Evolutionary conservation across 345 rosid genomes (phyloP).

Genomic region (Eucalyptus globulus): DNA sequence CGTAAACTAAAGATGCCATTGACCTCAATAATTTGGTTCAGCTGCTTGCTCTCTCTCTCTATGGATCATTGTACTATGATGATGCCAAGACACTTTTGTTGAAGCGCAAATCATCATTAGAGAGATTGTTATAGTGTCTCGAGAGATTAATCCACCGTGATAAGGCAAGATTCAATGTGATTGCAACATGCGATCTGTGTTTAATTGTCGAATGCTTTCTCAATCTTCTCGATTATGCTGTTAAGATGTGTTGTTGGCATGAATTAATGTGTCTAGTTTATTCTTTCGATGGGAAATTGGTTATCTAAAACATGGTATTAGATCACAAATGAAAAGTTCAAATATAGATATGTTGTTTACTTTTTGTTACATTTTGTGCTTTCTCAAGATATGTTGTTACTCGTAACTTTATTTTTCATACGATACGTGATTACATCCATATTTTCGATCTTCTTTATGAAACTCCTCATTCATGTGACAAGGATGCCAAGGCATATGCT

Average conservation of each 20-base stretch:
- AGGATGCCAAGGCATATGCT: not conserved
- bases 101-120: too few relatives aligned
- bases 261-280: not conserved
- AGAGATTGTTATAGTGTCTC: not conserved
- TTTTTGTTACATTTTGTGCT: not conserved
- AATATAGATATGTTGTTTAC: not conserved
- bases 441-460: not conserved
- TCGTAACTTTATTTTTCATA: not conserved
- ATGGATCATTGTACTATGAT: not conserved
- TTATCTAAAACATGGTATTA: accelerated
- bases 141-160: not conserved
- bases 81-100: too few relatives aligned
- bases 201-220: not conserved
- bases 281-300: not conserved
- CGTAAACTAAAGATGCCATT: not conserved
- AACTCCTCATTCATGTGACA: not conserved
- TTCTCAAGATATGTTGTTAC: accelerated
- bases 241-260: not conserved
- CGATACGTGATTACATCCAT: not conserved
- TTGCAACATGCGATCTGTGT: too few relatives aligned
- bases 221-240: not conserved
- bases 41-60: not conserved
- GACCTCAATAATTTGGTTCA: not conserved
- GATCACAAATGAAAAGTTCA: not conserved
- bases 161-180: too few relatives aligned